Evolutionary conservation across 768 basidiomycete genomes (phyloP), one percentile per base, ranked within the genome.

Genomic region (Russula compacta): DNA sequence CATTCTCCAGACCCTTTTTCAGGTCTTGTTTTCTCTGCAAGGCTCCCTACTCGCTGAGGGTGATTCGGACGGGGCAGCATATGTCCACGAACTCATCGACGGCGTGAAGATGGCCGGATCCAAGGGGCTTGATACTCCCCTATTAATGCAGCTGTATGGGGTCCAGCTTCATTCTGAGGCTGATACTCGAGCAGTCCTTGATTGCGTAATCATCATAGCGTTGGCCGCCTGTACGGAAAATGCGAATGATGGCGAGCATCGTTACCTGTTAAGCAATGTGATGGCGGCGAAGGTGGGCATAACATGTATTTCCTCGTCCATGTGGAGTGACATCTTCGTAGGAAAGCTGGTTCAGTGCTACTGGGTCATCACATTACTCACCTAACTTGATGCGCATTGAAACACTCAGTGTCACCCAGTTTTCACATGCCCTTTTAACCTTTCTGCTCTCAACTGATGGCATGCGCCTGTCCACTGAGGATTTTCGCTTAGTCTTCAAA

Each of bases 91-190:
- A 4, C 70, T 81, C 14, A 74, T 85, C 32, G 64, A 69, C 1
- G 73, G 79, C 32, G 71, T 83, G n/a, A 67, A 74, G 38, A 69
- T 71, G 21, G 82, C 81, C 1, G 74, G 73, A 46, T 77, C 79
- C 58, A 82, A 81, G 9, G 75, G 79, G 43, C 71, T 86, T 4
- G 78, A 81, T 17, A 67, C 73, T 33, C 69, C 73, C 6, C 69
- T 75, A 6, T 64, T 85, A 3, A 78, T 82, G 67, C 78, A 80
- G 57, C 78, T 80, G 53, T 86, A 83, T 66, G 79, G 71, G 4
- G 75, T 61, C 68, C 70, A 46, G 60, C 71, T 64, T 66, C 38
- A 12, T 24, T 47, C 53, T 12, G 52, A 63, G 11, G 58, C 50
- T 17, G 65, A 64, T 42, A 70, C 66, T 24, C 61, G 65, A 39